Percentiles rank a stretch among this genome's conserved stretches.
phyloP scores from a whole-genome alignment of 2,329 filamentous ascomycete species.

The Clonostachys sp. region DNA sequence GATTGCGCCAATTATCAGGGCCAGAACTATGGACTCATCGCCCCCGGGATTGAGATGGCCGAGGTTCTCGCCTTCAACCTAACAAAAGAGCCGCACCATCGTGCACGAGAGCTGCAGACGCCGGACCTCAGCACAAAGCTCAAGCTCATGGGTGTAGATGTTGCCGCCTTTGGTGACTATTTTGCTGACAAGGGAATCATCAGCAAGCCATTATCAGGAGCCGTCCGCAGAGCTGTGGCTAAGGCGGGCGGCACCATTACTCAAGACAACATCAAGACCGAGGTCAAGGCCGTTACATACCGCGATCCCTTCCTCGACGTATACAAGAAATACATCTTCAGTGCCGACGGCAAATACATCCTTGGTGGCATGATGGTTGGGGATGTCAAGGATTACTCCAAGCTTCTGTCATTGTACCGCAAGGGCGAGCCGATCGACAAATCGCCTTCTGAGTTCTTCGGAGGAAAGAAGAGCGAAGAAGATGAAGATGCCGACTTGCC shows the following conservation, averaged over 20 bases:
- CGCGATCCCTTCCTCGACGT: constrained; percentile 83
- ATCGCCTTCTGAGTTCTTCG: constrained; percentile 79
- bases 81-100: constrained; percentile 72
- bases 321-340: constrained; percentile 94
- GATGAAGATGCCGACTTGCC: constrained; percentile 72
- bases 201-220: constrained; percentile 18
- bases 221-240: constrained; percentile 13
- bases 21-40: constrained; percentile 85
- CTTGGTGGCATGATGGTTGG: constrained; percentile 98
- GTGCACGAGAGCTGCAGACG: constrained; percentile 66
- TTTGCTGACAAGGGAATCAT: constrained; percentile 75
- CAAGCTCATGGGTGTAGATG: constrained; percentile 84
- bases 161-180: constrained; percentile 90
- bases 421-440: constrained; percentile 74
- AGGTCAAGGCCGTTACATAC: constrained; percentile 80
- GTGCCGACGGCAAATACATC: constrained; percentile 81
- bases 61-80: constrained; percentile 89
- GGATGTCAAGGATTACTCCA: constrained; percentile 86
- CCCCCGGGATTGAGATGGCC: constrained; percentile 87
- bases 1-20: constrained; percentile 89
- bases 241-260: neutral
- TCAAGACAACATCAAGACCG: constrained; percentile 1
- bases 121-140: constrained; percentile 90
- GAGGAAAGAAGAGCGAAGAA: constrained; percentile 67
- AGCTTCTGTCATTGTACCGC: constrained; percentile 83